phyloP scores from a whole-genome alignment of 2,329 filamentous ascomycete species.

The Coniochaeta ligniaria region DNA sequence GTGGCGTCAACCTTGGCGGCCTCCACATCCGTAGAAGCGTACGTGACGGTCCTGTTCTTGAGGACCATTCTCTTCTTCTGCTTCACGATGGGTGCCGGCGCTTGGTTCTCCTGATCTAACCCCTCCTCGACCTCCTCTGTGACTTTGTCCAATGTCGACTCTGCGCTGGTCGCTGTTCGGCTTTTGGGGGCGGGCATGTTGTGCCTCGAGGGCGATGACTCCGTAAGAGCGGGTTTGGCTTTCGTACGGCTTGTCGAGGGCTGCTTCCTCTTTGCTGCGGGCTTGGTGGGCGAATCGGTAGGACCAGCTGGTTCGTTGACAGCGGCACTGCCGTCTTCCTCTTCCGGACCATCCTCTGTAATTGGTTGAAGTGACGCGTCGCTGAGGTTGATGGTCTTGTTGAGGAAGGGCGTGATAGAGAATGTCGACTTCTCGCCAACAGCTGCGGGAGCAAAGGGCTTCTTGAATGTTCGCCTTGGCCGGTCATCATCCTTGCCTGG shows the following conservation, averaged over 20 bases:
- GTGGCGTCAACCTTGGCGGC: not conserved
- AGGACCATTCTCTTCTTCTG: conserved; percentile 22
- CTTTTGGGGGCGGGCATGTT: conserved; percentile 27
- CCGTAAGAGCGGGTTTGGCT: conserved; percentile 32
- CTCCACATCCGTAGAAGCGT: not conserved
- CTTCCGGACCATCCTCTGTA: conserved; percentile 14
- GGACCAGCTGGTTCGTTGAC: conserved; percentile 3
- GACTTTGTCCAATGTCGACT: conserved; percentile 29
- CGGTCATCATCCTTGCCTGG: conserved; percentile 27
- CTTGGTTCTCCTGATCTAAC: conserved; percentile 23
- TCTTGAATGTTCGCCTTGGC: conserved; percentile 42
- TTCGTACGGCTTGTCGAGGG: conserved; percentile 40
- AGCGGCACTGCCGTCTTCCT: not conserved
- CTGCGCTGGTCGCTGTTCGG: conserved; percentile 18
- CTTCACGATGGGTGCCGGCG: conserved; percentile 17
- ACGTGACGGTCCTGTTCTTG: conserved; percentile 7
- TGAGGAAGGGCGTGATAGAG: conserved; percentile 90
- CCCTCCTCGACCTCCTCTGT: conserved; percentile 25
- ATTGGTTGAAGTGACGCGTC: conserved; percentile 23
- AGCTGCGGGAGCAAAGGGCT: conserved; percentile 48
- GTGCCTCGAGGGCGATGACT: conserved; percentile 36
- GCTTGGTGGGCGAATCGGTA: conserved; percentile 4
- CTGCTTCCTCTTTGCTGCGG: conserved; percentile 13
- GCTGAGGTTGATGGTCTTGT: conserved; percentile 49
- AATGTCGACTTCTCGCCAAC: conserved; percentile 86